phyloP scores from a whole-genome alignment of 441 rosid genomes.

The Brassica hybrid region DNA sequence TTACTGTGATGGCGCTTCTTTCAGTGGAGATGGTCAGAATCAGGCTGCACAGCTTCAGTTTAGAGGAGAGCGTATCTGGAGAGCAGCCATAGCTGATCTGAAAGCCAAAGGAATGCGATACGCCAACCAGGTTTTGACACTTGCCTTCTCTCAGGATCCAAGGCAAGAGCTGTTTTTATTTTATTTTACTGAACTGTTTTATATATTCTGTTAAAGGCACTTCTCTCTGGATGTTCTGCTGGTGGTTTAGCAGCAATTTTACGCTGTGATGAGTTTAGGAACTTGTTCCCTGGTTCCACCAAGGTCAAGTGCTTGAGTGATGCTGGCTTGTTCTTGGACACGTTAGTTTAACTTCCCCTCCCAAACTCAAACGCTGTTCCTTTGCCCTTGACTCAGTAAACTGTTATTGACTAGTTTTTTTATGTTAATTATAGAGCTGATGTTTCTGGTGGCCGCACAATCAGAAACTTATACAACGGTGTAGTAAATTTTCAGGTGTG shows the following conservation, averaged over 20 bases:
- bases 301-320: conserved; percentile 92
- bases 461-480: conserved; percentile 68
- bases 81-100: conserved; percentile 63
- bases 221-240: conserved; percentile 94
- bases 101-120: conserved; percentile 63
- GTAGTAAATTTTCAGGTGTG: conserved; percentile 79
- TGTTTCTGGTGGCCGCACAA: conserved; percentile 77
- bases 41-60: conserved; percentile 51
- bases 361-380: background rate
- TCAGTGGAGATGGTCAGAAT: conserved; percentile 79
- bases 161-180: background rate
- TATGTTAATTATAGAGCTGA: conserved; percentile 52
- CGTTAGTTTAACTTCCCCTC: conserved; percentile 48
- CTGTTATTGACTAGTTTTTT: conserved; percentile 10
- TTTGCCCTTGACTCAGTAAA: background rate
- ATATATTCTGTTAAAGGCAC: conserved; percentile 52
- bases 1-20: conserved; percentile 97
- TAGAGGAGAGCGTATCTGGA: conserved; percentile 73
- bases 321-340: conserved; percentile 86
- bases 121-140: conserved; percentile 59
- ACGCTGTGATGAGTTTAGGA: conserved; percentile 81
- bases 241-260: conserved; percentile 88
- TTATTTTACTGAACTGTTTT: background rate
- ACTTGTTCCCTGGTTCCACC: conserved; percentile 57
- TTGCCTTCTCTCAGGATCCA: conserved; percentile 11